These are phyloP conservation scores for Bifiguratus adelaidae DNA, from an alignment of 192 early-diverging fungal genomes.

Conservation along the genomic window DNA sequence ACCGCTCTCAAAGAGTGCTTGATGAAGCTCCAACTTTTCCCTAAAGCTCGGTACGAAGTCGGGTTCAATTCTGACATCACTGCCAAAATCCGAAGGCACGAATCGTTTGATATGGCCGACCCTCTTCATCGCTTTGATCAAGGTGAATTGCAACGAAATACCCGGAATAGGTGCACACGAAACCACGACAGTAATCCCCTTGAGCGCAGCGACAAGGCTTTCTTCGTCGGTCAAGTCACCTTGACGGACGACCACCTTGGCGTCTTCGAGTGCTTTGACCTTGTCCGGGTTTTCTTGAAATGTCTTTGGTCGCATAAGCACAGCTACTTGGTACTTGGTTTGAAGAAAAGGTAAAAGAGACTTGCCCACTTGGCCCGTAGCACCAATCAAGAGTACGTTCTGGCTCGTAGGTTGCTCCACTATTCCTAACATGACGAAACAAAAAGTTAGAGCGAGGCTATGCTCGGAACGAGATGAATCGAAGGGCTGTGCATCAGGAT, in stretches of 20 bases:
- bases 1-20: background rate
- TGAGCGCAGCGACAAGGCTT: background rate
- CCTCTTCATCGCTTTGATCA: slow-evolving; percentile 1
- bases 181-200: background rate
- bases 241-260: background rate
- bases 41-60: background rate
- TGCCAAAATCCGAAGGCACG: slow-evolving; percentile 4
- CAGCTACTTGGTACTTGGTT: too few relatives aligned
- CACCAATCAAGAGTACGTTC: too few relatives aligned
- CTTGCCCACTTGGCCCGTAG: too few relatives aligned
- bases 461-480: too few relatives aligned
- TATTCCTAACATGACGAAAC: too few relatives aligned
- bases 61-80: slow-evolving; percentile 2
- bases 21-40: background rate
- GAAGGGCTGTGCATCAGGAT: too few relatives aligned
- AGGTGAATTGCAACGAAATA: background rate
- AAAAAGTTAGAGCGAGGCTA: too few relatives aligned
- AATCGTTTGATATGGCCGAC: slow-evolving; percentile 6
- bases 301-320: background rate
- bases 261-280: background rate
- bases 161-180: background rate
- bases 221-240: background rate
- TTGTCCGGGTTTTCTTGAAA: background rate
- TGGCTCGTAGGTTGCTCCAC: too few relatives aligned
- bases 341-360: too few relatives aligned